Percentiles rank a stretch among this genome's conserved stretches.
These are phyloP conservation scores for Cytospora mali DNA, from an alignment of 2,329 filamentous ascomycete species.

Conservation along the genomic window DNA sequence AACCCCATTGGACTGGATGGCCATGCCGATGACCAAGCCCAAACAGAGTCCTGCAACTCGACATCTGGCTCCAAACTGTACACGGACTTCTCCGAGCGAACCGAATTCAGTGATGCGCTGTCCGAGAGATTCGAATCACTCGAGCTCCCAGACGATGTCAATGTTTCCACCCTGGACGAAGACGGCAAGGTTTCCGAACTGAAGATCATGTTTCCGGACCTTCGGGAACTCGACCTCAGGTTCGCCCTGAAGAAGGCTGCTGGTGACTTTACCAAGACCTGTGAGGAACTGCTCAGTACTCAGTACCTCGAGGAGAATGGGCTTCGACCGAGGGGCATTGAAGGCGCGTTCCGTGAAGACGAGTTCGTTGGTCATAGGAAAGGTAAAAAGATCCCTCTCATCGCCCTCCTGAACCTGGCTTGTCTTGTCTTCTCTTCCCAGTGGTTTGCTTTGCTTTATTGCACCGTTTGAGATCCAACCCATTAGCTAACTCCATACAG, in stretches of 20 bases:
- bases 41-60: conserved; percentile 14
- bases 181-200: conserved; percentile 67
- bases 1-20: conserved; percentile 71
- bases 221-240: conserved; percentile 67
- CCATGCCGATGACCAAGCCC: conserved; percentile 30
- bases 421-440: no score
- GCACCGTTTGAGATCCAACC: background rate
- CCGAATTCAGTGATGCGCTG: conserved; percentile 26
- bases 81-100: conserved; percentile 24
- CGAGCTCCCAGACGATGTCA: conserved; percentile 33
- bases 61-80: conserved; percentile 21
- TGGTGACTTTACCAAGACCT: conserved; percentile 67
- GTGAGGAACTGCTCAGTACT: conserved; percentile 80
- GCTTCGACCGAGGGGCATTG: conserved; percentile 71
- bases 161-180: conserved; percentile 49
- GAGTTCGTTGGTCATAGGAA: conserved; percentile 42
- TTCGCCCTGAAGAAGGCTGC: conserved; percentile 68
- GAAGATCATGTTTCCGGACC: conserved; percentile 69
- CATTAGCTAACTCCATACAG: conserved; percentile 10
- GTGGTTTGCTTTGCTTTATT: conserved; percentile 13
- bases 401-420: background rate
- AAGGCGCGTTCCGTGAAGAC: conserved; percentile 71
- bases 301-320: conserved; percentile 73
- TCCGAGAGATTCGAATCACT: conserved; percentile 32
- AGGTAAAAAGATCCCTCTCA: conserved; percentile 30